Conservation (phyloP, 1,139 yeast species). For the Saccharomycopsis crataegensis region DNA sequence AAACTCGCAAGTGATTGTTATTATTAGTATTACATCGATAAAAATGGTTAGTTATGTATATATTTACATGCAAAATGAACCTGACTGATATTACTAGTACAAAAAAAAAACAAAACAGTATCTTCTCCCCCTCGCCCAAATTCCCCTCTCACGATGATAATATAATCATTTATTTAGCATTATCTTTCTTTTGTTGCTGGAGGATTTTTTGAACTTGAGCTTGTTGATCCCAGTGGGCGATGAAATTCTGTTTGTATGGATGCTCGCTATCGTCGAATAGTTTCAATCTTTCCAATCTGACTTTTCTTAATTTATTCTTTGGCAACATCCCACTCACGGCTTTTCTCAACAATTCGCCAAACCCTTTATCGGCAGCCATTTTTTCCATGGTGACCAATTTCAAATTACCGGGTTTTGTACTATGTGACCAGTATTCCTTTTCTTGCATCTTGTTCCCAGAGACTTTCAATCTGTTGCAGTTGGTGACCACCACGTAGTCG, state of each 20-base stretch:
- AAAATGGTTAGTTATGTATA: too few species aligned
- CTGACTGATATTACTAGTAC: too few species aligned
- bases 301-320: constrained; percentile 73
- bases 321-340: constrained; percentile 98
- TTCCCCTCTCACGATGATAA: too few species aligned
- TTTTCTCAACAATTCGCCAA: constrained; percentile 67
- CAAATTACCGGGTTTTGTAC: constrained; percentile 84
- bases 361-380: constrained; percentile 73
- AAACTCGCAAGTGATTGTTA: too few species aligned
- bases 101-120: too few species aligned
- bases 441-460: constrained; percentile 81
- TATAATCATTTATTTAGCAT: too few species aligned
- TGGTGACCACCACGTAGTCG: constrained; percentile 94
- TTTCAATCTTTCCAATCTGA: constrained; percentile 76
- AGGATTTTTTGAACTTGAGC: constrained; percentile 36
- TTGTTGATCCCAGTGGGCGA: constrained; percentile 82
- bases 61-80: too few species aligned
- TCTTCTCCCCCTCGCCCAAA: too few species aligned
- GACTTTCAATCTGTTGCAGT: constrained; percentile 70
- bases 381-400: constrained; percentile 77
- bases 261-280: constrained; percentile 82
- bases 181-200: background rate
- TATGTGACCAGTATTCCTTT: constrained; percentile 87
- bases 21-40: too few species aligned
- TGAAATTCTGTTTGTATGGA: constrained; percentile 75